Conservation (phyloP, 805 yeast species). For the Torulaspora franciscae region DNA sequence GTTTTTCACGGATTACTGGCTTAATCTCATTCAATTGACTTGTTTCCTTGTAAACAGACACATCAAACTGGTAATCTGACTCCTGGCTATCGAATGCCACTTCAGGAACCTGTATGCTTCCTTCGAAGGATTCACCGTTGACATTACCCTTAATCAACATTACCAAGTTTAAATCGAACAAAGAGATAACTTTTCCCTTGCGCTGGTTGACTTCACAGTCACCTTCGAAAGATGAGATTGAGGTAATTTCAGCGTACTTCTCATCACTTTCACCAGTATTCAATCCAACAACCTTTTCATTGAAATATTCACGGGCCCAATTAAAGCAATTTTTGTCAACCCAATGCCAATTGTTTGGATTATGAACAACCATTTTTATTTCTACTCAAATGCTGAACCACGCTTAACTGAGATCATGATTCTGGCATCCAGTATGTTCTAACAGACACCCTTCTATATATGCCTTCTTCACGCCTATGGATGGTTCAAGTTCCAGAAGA, state of each 20-base stretch:
- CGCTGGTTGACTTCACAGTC: slow-evolving; percentile 97
- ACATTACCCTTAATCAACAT: slow-evolving; percentile 52
- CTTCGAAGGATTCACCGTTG: slow-evolving; percentile 46
- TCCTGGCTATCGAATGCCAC: slow-evolving; percentile 85
- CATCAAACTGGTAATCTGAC: slow-evolving; percentile 81
- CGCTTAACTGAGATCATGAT: too few species aligned
- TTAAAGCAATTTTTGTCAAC: slow-evolving; percentile 93
- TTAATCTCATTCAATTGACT: slow-evolving; percentile 51
- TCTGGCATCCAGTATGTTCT: too few species aligned
- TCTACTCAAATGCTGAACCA: too few species aligned
- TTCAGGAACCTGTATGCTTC: slow-evolving; percentile 82
- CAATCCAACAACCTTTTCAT: slow-evolving; percentile 52
- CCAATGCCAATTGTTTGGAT: slow-evolving; percentile 99
- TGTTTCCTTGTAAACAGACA: slow-evolving; percentile 53
- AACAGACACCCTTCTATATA: neutral
- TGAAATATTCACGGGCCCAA: slow-evolving; percentile 82
- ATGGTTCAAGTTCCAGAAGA: slow-evolving; percentile 4
- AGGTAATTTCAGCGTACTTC: slow-evolving; percentile 32
- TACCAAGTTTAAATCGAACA: slow-evolving; percentile 74
- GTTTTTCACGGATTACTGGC: slow-evolving; percentile 45
- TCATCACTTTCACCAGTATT: slow-evolving; percentile 28
- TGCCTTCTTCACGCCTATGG: neutral
- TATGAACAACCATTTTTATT: slow-evolving; percentile 78
- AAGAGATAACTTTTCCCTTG: slow-evolving; percentile 90
- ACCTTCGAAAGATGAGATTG: slow-evolving; percentile 61